Percentiles rank a stretch among this genome's conserved stretches.
These are phyloP conservation scores for Lachnellula arida DNA, from an alignment of 2,329 filamentous ascomycete genomes.

Conservation along the genomic window DNA sequence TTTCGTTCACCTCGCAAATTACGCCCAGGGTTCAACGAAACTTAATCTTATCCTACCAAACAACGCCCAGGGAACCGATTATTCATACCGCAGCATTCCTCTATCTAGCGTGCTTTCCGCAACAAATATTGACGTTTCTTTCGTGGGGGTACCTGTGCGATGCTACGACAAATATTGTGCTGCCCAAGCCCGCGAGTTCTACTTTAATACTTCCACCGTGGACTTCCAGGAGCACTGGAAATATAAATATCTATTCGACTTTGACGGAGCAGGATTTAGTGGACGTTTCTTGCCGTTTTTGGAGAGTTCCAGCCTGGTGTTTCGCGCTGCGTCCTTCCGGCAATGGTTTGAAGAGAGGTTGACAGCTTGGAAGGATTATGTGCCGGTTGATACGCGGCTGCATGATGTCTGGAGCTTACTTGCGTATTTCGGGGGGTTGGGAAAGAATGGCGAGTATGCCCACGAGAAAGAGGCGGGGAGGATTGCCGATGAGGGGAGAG, in stretches of 20 bases:
- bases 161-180: slow-evolving; percentile 34
- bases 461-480: slow-evolving; percentile 37
- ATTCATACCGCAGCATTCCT: slow-evolving; percentile 38
- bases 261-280: slow-evolving; percentile 51
- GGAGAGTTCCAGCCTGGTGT: slow-evolving; percentile 45
- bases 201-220: slow-evolving; percentile 12
- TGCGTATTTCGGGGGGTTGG: slow-evolving; percentile 27
- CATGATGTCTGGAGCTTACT: slow-evolving; percentile 22
- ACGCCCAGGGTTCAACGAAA: slow-evolving; percentile 36
- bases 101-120: slow-evolving; percentile 31
- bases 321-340: slow-evolving; percentile 56
- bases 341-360: slow-evolving; percentile 63
- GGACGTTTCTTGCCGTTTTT: slow-evolving; percentile 49
- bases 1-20: slow-evolving; percentile 50
- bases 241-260: slow-evolving; percentile 53
- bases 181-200: slow-evolving; percentile 31
- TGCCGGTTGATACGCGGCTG: slow-evolving; percentile 50
- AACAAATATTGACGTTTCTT: slow-evolving; percentile 34
- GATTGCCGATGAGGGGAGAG: slow-evolving; percentile 48
- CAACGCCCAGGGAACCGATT: slow-evolving; percentile 32
- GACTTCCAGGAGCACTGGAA: slow-evolving; percentile 36
- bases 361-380: slow-evolving; percentile 58
- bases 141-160: slow-evolving; percentile 36
- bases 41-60: slow-evolving; percentile 19
- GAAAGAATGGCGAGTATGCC: slow-evolving; percentile 1